These are phyloP conservation scores for Diacronema lutheri DNA, from an alignment of 78 protist genomes.

Conservation along the genomic window DNA sequence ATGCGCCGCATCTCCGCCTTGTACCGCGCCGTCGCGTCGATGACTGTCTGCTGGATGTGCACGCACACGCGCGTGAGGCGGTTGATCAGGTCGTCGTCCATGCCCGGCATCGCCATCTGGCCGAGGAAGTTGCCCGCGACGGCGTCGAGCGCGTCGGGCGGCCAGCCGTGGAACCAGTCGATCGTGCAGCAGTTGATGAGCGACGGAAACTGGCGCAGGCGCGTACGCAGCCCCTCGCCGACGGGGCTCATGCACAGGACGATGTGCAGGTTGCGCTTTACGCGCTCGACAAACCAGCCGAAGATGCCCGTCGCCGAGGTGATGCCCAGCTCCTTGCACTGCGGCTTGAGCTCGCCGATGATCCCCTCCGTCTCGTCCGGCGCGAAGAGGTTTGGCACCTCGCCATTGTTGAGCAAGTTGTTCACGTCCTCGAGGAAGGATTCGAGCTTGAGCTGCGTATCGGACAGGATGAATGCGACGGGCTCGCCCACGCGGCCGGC, in stretches of 20 bases:
- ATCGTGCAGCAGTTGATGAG: conserved; percentile 83
- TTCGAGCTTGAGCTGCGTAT: conserved; percentile 72
- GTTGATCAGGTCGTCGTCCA: neutral
- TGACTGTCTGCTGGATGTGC: conserved; percentile 49
- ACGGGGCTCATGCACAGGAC: conserved; percentile 70
- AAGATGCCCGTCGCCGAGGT: conserved; percentile 29
- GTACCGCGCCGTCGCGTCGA: neutral
- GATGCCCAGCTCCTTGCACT: conserved; percentile 28
- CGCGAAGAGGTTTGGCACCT: conserved; percentile 76
- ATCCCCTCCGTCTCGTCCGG: conserved; percentile 58
- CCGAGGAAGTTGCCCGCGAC: conserved; percentile 48
- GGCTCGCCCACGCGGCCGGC: conserved; percentile 60
- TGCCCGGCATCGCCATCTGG: neutral
- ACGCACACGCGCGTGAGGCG: neutral
- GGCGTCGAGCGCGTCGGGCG: conserved; percentile 67
- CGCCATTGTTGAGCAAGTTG: conserved; percentile 82
- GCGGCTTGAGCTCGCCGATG: conserved; percentile 20
- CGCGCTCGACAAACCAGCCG: conserved; percentile 51
- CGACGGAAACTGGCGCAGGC: conserved; percentile 82
- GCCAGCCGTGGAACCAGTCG: conserved; percentile 82
- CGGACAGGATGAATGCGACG: conserved; percentile 72
- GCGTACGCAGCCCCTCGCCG: conserved; percentile 57
- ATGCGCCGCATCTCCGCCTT: conserved; percentile 45
- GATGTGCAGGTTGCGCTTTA: conserved; percentile 58
- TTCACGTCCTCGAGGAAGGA: conserved; percentile 76